phyloP scores from a whole-genome alignment of 1,139 yeast genomes.

The Pichia sp. region DNA sequence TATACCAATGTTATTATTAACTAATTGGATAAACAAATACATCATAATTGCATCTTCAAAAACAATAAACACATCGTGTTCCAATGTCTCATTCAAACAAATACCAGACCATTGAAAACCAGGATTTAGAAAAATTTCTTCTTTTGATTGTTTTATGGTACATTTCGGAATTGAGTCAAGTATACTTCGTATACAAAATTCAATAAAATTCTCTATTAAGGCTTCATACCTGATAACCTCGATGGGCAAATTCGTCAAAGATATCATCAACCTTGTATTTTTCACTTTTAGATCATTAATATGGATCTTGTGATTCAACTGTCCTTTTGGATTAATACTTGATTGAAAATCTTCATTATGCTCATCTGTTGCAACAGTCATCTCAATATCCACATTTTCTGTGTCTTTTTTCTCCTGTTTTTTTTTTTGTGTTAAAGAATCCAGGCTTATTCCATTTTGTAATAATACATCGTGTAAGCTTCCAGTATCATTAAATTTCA shows the following conservation, averaged over 20 bases:
- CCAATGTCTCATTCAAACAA: neutral
- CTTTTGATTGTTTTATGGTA: neutral
- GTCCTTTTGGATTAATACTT: neutral
- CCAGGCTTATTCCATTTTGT: slow-evolving; percentile 1
- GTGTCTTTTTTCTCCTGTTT: neutral
- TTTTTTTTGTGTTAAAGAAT: neutral
- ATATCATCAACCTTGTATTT: neutral
- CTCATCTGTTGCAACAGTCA: neutral
- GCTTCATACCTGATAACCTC: slow-evolving; percentile 4
- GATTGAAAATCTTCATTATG: neutral
- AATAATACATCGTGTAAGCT: slow-evolving; percentile 7
- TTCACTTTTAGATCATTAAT: neutral
- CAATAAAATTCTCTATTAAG: slow-evolving; percentile 13
- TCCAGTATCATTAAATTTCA: slow-evolving; percentile 6
- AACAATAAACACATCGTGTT: slow-evolving; percentile 20
- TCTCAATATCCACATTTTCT: neutral
- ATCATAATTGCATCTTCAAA: slow-evolving; percentile 25
- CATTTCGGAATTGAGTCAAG: neutral
- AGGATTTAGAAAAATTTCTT: neutral
- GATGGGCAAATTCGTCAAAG: slow-evolving; percentile 5
- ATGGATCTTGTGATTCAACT: neutral
- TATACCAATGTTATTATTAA: slow-evolving; percentile 7
- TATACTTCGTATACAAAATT: slow-evolving; percentile 3
- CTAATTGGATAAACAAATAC: slow-evolving; percentile 16
- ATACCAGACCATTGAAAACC: neutral